phyloP scores from a whole-genome alignment of 2,329 filamentous ascomycete species.

The Metarhizium humberi region DNA sequence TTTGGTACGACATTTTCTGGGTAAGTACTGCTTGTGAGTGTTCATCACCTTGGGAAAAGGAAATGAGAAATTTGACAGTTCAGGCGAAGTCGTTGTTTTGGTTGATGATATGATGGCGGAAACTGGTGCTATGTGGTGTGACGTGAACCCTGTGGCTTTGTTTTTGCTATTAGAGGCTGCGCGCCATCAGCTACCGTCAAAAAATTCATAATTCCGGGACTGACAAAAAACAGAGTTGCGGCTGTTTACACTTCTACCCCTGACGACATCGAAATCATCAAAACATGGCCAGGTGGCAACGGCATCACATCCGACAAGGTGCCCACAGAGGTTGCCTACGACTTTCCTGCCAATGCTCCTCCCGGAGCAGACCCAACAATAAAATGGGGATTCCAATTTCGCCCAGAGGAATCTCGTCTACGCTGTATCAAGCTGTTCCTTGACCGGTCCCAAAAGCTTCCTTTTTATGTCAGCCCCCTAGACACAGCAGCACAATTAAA shows the following conservation, averaged over 20 bases:
- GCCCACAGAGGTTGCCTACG: constrained; percentile 66
- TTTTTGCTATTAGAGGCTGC: neutral
- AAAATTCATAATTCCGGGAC: neutral
- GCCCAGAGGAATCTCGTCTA: constrained; percentile 64
- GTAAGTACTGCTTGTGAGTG: constrained; percentile 32
- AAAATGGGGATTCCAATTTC: constrained; percentile 80
- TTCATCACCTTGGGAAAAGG: neutral
- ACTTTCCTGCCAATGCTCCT: constrained; percentile 22
- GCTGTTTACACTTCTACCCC: constrained; percentile 67
- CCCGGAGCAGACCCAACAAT: constrained; percentile 36
- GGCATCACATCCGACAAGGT: constrained; percentile 86
- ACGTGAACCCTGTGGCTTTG: neutral
- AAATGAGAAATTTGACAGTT: neutral
- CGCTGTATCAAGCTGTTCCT: constrained; percentile 81
- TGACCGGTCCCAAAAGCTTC: constrained; percentile 70
- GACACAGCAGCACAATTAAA: constrained; percentile 71
- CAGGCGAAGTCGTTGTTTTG: too few relatives aligned
- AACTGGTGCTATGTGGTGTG: neutral
- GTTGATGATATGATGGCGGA: neutral
- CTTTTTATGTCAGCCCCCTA: constrained; percentile 68
- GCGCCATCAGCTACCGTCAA: neutral
- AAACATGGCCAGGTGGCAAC: constrained; percentile 75
- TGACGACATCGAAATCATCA: constrained; percentile 76
- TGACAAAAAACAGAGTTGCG: constrained; percentile 39
- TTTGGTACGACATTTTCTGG: constrained; percentile 81